Base-by-base conservation (phyloP, 2,329 filamentous ascomycete species). In the Aspergillus texensis region DNA sequence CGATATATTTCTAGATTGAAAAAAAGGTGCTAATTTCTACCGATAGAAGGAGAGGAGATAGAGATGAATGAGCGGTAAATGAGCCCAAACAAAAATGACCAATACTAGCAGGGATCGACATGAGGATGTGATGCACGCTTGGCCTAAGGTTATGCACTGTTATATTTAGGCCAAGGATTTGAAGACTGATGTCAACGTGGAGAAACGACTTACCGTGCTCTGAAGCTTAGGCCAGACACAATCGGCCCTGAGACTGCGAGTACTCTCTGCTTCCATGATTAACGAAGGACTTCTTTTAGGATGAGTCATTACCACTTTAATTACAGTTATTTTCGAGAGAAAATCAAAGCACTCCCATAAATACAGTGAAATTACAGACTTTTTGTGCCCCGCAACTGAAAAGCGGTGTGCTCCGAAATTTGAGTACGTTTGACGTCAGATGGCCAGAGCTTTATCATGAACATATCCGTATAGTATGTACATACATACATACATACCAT, bases 361-460 rank as follows among this genome's bases (percentile, higher is more conserved):
- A n/a, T 53, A 53, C 50, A 53, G 30, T 34, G 30, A 19, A 34
- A 34, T 30, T 53, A n/a, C 50, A 53, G 30, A 28, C 10, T 19
- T 28, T 28, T 28, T 30, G 30, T 41, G 39, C 39, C 26, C 50
- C 19, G 50, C 28, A 53, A 21, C 21, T 45, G 65, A 69, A 50
- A 60, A 67, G 68, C 68, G 68, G 68, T 69, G 66, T 65, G 61
- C 61, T 53, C 32, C n/a, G 53, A 45, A 45, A 9, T n/a, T 41
- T 16, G 19, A 41, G 16, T 60, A 26, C 34, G 10, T 11, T 61
- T 70, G 68, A 70, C 67, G 67, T 70, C 68, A 70, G 58, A 48
- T 63, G 67, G 65, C 59, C 59, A 57, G 55, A 55, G 63, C 62
- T 68, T 61, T 43, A 11, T 46, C 39, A 45, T n/a, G 39, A 41